phyloP scores from a whole-genome alignment of 257 asterid species.

The Solanum pinnatisectum region DNA sequence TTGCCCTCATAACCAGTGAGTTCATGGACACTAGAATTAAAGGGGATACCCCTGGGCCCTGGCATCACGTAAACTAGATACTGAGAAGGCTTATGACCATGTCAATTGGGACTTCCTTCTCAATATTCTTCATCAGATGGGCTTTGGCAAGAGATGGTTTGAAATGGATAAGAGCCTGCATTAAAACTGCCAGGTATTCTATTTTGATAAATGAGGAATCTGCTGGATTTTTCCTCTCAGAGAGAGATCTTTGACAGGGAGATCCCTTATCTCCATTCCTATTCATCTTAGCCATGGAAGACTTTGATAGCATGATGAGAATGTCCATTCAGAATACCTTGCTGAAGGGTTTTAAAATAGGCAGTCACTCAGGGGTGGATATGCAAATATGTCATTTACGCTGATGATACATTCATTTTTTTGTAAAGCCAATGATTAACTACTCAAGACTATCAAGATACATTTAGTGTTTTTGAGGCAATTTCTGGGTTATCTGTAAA shows the following conservation, averaged over 20 bases:
- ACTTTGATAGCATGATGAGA: neutral
- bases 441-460: neutral
- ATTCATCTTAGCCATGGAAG: neutral
- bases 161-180: neutral
- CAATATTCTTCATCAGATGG: neutral
- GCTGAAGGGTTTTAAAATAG: neutral
- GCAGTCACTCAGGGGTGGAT: neutral
- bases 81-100: neutral
- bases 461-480: neutral
- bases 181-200: neutral
- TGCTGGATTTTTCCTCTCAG: neutral
- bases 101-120: neutral
- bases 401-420: neutral
- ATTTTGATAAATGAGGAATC: neutral
- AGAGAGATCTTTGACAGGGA: neutral
- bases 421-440: neutral
- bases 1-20: neutral
- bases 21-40: neutral
- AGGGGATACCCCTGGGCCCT: neutral
- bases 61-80: neutral
- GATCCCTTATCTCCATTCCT: neutral
- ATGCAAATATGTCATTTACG: neutral
- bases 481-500: neutral
- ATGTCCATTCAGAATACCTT: neutral
- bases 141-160: neutral